Conservation (phyloP, 805 yeast species). For the Wickerhamomyces xylosicus region DNA sequence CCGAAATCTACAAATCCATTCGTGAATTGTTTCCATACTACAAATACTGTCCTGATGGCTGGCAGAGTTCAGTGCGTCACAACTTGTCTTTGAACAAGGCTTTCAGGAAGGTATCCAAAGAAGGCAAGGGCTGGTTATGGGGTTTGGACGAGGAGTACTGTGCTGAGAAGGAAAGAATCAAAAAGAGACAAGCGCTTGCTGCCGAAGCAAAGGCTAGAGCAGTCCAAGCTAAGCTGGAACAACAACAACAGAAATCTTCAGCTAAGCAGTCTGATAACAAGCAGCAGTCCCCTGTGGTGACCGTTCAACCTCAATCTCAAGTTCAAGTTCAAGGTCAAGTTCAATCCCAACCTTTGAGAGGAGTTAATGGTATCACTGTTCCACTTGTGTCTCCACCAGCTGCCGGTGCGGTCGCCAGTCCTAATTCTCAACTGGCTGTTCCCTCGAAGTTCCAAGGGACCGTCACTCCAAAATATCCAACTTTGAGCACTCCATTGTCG, state of each 20-base stretch:
- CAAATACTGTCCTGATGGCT: constrained; percentile 90
- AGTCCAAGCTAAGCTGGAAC: constrained; percentile 42
- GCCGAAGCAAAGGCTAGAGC: constrained; percentile 52
- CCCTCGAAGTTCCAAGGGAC: no score
- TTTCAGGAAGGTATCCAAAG: constrained; percentile 70
- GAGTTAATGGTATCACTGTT: neutral
- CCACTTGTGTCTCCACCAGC: neutral
- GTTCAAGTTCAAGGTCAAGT: no score
- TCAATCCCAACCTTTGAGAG: no score
- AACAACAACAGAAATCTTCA: constrained; percentile 25
- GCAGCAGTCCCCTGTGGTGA: no score
- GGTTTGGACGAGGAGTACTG: constrained; percentile 80
- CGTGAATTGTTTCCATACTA: constrained; percentile 86
- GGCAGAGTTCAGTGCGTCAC: constrained; percentile 94
- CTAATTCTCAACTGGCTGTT: no score
- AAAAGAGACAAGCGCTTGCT: constrained; percentile 55
- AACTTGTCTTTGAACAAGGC: constrained; percentile 80
- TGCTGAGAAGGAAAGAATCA: constrained; percentile 69
- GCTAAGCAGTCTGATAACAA: neutral
- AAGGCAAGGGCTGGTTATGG: constrained; percentile 95
- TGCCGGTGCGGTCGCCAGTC: neutral
- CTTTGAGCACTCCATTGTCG: no score
- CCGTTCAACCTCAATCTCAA: neutral
- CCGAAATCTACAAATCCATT: constrained; percentile 81
- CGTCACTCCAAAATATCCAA: no score